phyloP scores from a whole-genome alignment of 441 rosid species.

The Jatropha multifida region DNA sequence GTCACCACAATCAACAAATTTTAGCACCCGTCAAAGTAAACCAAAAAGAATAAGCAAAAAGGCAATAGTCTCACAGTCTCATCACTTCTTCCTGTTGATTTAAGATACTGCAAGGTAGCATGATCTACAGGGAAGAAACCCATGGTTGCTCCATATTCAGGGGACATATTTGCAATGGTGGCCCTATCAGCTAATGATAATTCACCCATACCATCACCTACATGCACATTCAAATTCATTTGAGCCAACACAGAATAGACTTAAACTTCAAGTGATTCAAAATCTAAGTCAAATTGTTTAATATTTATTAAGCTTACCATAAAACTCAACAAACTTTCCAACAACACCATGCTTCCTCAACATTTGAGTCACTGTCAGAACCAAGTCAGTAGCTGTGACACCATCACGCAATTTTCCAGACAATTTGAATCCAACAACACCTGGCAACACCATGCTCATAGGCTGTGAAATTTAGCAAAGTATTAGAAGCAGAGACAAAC shows the following conservation, averaged over 20 bases:
- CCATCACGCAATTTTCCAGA: conserved; percentile 81
- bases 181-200: conserved; percentile 99
- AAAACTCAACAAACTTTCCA: conserved; percentile 97
- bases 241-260: not conserved
- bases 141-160: conserved; percentile 99
- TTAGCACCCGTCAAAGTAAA: not conserved
- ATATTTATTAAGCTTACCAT: conserved; percentile 52
- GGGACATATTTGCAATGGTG: conserved; percentile 99
- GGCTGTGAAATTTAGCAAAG: conserved; percentile 56
- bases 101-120: conserved; percentile 92
- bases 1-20: not conserved
- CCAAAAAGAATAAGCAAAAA: not conserved
- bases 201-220: conserved; percentile 92
- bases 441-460: conserved; percentile 99
- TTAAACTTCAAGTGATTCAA: not conserved
- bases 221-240: conserved; percentile 11
- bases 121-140: conserved; percentile 99
- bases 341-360: conserved; percentile 99
- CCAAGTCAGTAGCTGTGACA: conserved; percentile 98
- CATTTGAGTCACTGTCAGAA: conserved; percentile 94
- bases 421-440: conserved; percentile 97
- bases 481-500: not conserved
- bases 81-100: conserved; percentile 96
- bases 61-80: conserved; percentile 62
- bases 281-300: not conserved